Evolutionary conservation across 176 grass and related monocot genomes (phyloP).

Genomic region (Oryza longistaminata): DNA sequence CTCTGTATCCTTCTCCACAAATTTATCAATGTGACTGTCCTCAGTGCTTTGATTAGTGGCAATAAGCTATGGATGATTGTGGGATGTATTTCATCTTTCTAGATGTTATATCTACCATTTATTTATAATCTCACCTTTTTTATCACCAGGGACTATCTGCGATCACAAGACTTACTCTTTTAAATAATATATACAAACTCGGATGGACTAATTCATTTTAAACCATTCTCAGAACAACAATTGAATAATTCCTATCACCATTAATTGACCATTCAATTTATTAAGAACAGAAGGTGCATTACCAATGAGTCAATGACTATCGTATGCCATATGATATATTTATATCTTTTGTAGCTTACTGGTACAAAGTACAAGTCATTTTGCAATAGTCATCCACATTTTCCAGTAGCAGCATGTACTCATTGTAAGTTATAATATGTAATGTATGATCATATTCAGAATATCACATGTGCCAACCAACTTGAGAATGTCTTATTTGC

Average conservation of each 20-base stretch:
- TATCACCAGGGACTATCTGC: background rate
- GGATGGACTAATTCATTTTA: background rate
- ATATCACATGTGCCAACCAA: background rate
- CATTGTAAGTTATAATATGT: too few relatives aligned
- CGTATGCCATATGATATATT: background rate
- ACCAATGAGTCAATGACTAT: background rate
- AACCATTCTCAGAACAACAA: background rate
- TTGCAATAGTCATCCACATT: background rate
- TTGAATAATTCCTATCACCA: background rate
- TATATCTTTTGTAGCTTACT: too few relatives aligned
- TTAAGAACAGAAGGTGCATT: conserved; percentile 3
- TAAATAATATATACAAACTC: background rate
- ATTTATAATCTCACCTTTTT: background rate
- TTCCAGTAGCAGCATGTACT: background rate
- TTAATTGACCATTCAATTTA: background rate
- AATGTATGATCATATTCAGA: background rate
- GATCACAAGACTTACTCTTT: background rate
- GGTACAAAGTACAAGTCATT: too few relatives aligned
- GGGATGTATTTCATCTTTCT: background rate
- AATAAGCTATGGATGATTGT: background rate
- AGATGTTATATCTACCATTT: background rate
- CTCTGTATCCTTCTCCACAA: background rate
- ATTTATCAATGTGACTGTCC: background rate
- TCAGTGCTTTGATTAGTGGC: background rate
- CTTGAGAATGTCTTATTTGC: background rate